phyloP scores from a whole-genome alignment of 2,329 filamentous ascomycete species.

The Chaetomium strumarium region DNA sequence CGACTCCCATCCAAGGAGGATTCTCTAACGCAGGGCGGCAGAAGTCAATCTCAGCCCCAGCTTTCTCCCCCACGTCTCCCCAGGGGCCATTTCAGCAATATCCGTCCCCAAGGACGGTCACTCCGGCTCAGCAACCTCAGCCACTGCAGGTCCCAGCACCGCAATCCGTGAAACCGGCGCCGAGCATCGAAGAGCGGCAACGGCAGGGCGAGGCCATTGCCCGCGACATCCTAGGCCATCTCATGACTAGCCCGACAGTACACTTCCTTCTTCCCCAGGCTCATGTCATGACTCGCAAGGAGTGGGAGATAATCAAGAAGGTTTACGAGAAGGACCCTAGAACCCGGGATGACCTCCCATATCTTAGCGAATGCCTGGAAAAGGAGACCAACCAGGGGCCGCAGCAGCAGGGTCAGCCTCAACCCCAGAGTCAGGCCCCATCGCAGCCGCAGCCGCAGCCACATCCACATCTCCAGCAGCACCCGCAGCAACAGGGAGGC shows the following conservation, averaged over 20 bases:
- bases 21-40: conserved; percentile 36
- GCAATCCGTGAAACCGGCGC: conserved; percentile 31
- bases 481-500: conserved; percentile 8
- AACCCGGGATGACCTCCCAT: conserved; percentile 56
- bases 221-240: conserved; percentile 56
- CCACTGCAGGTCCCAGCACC: conserved; percentile 13
- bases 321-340: conserved; percentile 62
- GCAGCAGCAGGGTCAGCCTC: conserved; percentile 9
- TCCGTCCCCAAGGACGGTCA: conserved; percentile 15
- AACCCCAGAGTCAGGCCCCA: conserved; percentile 7
- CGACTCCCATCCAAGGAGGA: conserved; percentile 33
- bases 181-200: conserved; percentile 36
- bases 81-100: conserved; percentile 32
- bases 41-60: conserved; percentile 43
- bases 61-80: conserved; percentile 49
- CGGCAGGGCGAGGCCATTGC: conserved; percentile 52
- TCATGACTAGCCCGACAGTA: conserved; percentile 59
- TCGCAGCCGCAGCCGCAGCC: conserved; percentile 5
- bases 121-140: conserved; percentile 31
- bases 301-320: conserved; percentile 67
- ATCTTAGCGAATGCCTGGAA: conserved; percentile 51
- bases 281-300: conserved; percentile 59
- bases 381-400: conserved; percentile 30
- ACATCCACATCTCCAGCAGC: conserved; percentile 4
- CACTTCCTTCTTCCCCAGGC: conserved; percentile 65